Evolutionary conservation across 2,329 filamentous ascomycete species (phyloP).

Genomic region (Alternaria arbusti): DNA sequence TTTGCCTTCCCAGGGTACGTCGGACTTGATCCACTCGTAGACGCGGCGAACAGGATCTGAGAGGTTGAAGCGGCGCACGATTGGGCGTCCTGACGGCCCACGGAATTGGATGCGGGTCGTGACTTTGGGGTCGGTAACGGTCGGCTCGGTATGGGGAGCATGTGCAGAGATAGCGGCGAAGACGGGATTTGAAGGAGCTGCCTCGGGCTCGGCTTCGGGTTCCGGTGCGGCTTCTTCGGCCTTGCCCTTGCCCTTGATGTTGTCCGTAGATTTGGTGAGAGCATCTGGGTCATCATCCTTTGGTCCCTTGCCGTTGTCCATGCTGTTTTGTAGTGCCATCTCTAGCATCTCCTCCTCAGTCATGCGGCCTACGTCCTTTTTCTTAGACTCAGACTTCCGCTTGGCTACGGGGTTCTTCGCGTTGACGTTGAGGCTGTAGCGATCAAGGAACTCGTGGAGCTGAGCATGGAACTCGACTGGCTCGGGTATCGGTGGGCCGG

Average conservation of each 20-base stretch:
- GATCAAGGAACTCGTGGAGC: constrained; percentile 93
- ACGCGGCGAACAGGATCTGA: constrained; percentile 79
- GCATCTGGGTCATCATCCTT: constrained; percentile 84
- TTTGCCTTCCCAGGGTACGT: constrained; percentile 80
- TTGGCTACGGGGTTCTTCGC: constrained; percentile 93
- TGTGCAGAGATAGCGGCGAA: constrained; percentile 77
- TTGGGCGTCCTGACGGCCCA: constrained; percentile 73
- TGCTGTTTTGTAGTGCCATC: constrained; percentile 87
- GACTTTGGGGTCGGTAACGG: constrained; percentile 67
- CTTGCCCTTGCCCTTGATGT: constrained; percentile 61
- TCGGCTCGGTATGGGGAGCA: constrained; percentile 78
- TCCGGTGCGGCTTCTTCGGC: constrained; percentile 24
- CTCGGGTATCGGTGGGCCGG: constrained; percentile 77
- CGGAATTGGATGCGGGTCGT: constrained; percentile 89
- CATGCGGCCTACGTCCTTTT: constrained; percentile 82
- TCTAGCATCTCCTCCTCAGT: constrained; percentile 98
- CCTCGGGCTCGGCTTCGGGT: constrained; percentile 22
- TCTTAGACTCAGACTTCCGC: constrained; percentile 73
- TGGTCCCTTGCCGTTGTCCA: constrained; percentile 63
- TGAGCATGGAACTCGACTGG: constrained; percentile 86
- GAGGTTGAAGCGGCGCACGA: constrained; percentile 84
- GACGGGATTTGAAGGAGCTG: constrained; percentile 43
- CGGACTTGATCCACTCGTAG: constrained; percentile 95
- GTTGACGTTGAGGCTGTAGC: constrained; percentile 86
- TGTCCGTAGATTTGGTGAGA: constrained; percentile 71